These are phyloP conservation scores for Erodium texanum DNA, from an alignment of 441 rosid genomes.

Conservation along the genomic window DNA sequence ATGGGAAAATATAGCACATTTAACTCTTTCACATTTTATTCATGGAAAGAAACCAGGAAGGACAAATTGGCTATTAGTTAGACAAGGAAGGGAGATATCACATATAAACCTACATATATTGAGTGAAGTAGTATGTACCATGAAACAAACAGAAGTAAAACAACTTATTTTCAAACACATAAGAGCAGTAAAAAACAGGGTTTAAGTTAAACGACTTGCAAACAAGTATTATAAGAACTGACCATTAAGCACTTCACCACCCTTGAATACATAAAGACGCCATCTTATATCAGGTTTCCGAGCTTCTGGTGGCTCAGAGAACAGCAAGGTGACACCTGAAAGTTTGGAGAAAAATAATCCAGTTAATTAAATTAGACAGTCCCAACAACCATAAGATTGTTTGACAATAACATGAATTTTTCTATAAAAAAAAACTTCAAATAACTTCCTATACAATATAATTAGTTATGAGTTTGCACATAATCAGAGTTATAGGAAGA, in stretches of 20 bases:
- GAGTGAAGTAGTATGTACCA: background rate
- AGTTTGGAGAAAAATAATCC: background rate
- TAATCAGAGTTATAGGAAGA: too few species aligned
- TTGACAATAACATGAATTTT: background rate
- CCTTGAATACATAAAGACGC: constrained; percentile 93
- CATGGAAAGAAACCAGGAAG: too few species aligned
- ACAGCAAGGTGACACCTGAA: constrained; percentile 73
- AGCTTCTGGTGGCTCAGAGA: constrained; percentile 89
- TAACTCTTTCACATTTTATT: too few species aligned
- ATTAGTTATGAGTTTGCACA: too few species aligned
- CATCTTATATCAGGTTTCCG: constrained; percentile 76
- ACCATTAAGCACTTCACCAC: constrained; percentile 79
- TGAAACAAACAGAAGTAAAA: background rate
- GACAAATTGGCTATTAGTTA: too few species aligned
- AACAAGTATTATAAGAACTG: constrained; percentile 17
- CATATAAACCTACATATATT: too few species aligned
- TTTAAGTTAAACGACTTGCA: background rate
- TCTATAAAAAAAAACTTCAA: background rate
- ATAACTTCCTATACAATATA: background rate
- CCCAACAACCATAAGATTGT: background rate
- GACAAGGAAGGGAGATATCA: too few species aligned
- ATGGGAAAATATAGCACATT: too few species aligned
- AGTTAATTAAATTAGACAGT: background rate
- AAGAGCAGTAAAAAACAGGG: background rate
- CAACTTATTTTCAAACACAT: background rate